Base-by-base conservation (phyloP, 2,329 filamentous ascomycete species). In the Epichloe typhina region DNA sequence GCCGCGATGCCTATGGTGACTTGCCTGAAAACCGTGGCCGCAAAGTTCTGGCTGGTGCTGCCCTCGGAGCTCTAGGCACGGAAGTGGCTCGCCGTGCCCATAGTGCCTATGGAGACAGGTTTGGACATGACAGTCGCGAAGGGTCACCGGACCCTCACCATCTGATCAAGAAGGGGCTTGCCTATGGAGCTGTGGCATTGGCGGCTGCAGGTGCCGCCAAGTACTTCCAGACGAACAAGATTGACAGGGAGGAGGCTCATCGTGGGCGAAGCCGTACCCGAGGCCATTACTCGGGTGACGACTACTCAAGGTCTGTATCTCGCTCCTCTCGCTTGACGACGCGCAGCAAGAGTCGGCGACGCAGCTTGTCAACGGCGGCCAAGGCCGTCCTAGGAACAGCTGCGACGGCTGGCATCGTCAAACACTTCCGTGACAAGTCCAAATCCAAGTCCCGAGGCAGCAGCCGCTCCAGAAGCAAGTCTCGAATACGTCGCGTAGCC, bases 151-250 rank as follows among this genome's bases (percentile, higher is more conserved):
- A 72, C 40, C 66, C 68, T 47, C 67, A 70, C 39, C 73, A 70
- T 41, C 72, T 72, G 46, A 67, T 83, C 50, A 80, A 80, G 62
- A 81, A 77, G 1, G 80, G 79, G 21, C 67, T 83, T 21, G 80
- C 79, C 35, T 71, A 83, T 41, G 80, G 80, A 8, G 80, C 79
- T 9, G 79, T 80, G 21, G 80, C 79, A 15, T 69, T 83, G 23
- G 80, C 80, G 7, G 77, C 81, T 19, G 79, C 80, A 3, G 80
- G 80, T n/a, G 80, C 80, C 5, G 74, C 79, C 54, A 82, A 83
- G 60, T 82, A 82, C 59, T 76, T 78, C 61, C 75, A 82, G 55
- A 73, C 75, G 57, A 77, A 72, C 63, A 81, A 79, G 59, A 64
- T 75, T 43, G 77, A 82, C 43, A 79, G 75, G 59, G 80, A 82